Percentiles rank a stretch among this genome's conserved stretches.
Evolutionary conservation across 2,329 filamentous ascomycete genomes (phyloP).

Genomic region (Delphinella strobiligena): DNA sequence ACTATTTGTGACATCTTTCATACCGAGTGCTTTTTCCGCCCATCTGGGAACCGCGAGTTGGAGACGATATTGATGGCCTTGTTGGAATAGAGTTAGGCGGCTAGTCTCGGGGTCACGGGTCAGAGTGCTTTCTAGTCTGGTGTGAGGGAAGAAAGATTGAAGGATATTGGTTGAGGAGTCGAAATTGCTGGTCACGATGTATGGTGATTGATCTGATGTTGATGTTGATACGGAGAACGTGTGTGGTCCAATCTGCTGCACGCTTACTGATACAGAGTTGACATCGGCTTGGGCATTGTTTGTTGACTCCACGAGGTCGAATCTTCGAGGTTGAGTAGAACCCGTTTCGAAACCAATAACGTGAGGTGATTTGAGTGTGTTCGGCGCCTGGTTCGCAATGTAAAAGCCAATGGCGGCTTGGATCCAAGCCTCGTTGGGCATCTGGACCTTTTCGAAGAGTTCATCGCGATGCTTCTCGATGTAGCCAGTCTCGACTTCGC

Average conservation of each 20-base stretch:
- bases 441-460: conserved; percentile 54
- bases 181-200: conserved; percentile 36
- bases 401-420: conserved; percentile 72
- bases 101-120: conserved; percentile 46
- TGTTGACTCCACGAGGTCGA: conserved; percentile 39
- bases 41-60: conserved; percentile 53
- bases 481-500: conserved; percentile 90
- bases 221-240: conserved; percentile 40
- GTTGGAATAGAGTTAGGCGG: conserved; percentile 59
- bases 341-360: conserved; percentile 48
- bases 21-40: conserved; percentile 76
- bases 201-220: conserved; percentile 11
- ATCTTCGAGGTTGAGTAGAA: conserved; percentile 48
- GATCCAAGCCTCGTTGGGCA: conserved; percentile 63
- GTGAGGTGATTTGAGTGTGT: conserved; percentile 23
- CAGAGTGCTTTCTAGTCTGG: conserved; percentile 68
- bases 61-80: conserved; percentile 46
- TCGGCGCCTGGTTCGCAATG: conserved; percentile 27
- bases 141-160: conserved; percentile 68
- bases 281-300: conserved; percentile 24
- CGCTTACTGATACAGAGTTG: conserved; percentile 24
- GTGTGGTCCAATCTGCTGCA: conserved; percentile 39
- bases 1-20: conserved; percentile 68
- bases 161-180: conserved; percentile 38
- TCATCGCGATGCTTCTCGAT: conserved; percentile 78